Conservation (phyloP, 2,329 filamentous ascomycete species). For the Diaporthe sp. region DNA sequence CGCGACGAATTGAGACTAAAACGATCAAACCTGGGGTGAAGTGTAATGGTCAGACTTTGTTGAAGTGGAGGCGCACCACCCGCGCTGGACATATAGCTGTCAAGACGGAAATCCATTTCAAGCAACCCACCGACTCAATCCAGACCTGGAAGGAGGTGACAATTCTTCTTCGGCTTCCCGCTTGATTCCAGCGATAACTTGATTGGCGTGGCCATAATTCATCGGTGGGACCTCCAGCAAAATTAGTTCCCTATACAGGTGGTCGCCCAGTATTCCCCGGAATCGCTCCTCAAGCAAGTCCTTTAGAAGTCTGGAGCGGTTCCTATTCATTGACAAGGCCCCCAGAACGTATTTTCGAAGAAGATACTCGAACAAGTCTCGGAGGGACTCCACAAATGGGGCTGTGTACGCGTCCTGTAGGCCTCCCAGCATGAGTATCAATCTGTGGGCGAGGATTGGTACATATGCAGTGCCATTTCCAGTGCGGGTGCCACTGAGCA, state of each 20-base stretch:
- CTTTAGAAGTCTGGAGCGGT: neutral
- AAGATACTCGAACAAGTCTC: neutral
- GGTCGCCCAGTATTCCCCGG: neutral
- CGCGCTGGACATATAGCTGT: neutral
- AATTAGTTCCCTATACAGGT: neutral
- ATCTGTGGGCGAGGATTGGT: neutral
- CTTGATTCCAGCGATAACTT: neutral
- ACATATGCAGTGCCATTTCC: neutral
- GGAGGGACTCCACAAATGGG: neutral
- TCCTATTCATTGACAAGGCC: neutral
- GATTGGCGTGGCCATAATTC: neutral
- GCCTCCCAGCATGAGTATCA: neutral
- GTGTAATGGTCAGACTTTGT: neutral
- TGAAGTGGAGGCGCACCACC: neutral
- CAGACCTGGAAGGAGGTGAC: constrained; percentile 41
- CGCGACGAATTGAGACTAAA: neutral
- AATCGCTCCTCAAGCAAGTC: neutral
- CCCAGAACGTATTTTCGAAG: constrained; percentile 10
- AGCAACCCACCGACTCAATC: neutral
- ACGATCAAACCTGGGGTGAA: neutral
- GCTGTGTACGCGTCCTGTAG: neutral
- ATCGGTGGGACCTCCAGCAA: neutral
- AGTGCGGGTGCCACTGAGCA: no score
- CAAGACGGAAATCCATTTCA: neutral
- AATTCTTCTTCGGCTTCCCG: constrained; percentile 45